Evolutionary conservation across 2,329 filamentous ascomycete genomes (phyloP).

Genomic region (Ophiostoma novo-ulmi): DNA sequence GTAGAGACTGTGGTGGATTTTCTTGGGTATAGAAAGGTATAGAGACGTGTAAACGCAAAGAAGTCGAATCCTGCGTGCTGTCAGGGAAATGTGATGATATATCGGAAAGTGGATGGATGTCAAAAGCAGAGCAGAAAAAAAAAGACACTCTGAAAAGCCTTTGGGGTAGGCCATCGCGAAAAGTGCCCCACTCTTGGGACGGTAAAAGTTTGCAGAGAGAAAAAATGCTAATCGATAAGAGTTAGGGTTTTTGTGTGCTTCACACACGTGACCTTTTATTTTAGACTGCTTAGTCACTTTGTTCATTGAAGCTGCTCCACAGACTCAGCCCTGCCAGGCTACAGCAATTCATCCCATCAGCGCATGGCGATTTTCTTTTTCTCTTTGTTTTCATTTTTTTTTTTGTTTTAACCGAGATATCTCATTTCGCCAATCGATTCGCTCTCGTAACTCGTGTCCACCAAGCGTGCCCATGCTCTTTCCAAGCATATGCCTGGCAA

Average conservation of each 20-base stretch:
- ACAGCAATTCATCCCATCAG: not conserved
- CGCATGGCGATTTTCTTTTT: not conserved
- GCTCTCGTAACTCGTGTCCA: not conserved
- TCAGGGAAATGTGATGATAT: constrained; percentile 18
- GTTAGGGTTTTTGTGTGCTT: constrained; percentile 12
- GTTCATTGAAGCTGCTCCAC: not conserved
- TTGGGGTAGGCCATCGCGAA: constrained; percentile 17
- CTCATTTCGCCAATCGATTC: not conserved
- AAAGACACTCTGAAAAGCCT: constrained; percentile 12
- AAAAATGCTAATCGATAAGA: constrained; percentile 13
- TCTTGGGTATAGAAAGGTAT: constrained; percentile 33
- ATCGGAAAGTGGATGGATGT: constrained; percentile 20
- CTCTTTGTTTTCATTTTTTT: not conserved
- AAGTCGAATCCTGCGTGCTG: constrained; percentile 73
- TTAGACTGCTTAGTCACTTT: not conserved
- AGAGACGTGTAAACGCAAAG: constrained; percentile 46
- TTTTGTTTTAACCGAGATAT: not conserved
- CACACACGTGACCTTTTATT: not conserved
- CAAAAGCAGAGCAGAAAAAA: constrained; percentile 20
- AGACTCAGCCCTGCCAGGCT: constrained; percentile 4
- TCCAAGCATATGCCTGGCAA: not conserved
- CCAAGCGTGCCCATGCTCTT: not conserved
- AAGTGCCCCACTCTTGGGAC: constrained; percentile 22
- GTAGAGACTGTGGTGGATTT: constrained; percentile 36
- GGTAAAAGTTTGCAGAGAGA: constrained; percentile 12